Evolutionary conservation across 805 yeast genomes (phyloP).

Genomic region (Pichia gijzeniarum): DNA sequence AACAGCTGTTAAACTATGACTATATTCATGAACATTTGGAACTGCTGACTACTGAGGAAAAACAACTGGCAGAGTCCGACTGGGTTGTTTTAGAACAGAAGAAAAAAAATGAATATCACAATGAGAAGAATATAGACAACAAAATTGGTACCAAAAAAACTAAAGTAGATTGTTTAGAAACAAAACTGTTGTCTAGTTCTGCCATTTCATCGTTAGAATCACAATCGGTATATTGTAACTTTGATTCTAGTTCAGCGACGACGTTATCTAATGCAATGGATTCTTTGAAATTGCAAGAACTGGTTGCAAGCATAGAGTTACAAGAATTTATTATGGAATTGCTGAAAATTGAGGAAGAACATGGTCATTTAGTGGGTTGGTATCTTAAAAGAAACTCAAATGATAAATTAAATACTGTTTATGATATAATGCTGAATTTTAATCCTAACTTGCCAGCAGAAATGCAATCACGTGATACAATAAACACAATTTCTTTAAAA

Average conservation of each 20-base stretch:
- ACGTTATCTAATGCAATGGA: constrained; percentile 10
- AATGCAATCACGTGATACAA: background rate
- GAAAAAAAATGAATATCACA: no score
- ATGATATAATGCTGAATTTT: constrained; percentile 17
- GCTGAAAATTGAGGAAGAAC: constrained; percentile 1
- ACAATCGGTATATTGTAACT: background rate
- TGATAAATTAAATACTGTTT: constrained; percentile 13
- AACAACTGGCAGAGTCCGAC: no score
- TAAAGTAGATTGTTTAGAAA: no score
- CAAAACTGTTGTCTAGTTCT: background rate
- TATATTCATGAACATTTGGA: constrained; percentile 10
- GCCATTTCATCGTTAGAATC: background rate
- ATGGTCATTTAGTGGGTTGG: constrained; percentile 12
- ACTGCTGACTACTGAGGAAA: no score
- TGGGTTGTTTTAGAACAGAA: no score
- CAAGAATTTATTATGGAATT: constrained; percentile 16
- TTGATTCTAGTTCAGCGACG: background rate
- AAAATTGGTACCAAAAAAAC: no score
- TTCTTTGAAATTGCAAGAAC: background rate
- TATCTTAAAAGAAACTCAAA: constrained; percentile 12
- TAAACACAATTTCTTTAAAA: background rate
- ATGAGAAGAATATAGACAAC: no score
- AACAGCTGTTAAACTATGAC: constrained; percentile 26
- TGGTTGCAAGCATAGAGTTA: constrained; percentile 8
- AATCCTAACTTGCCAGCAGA: constrained; percentile 14